Base-by-base conservation (phyloP, 1,284 basidiomycete genomes). In the Jaminaea rosea region DNA sequence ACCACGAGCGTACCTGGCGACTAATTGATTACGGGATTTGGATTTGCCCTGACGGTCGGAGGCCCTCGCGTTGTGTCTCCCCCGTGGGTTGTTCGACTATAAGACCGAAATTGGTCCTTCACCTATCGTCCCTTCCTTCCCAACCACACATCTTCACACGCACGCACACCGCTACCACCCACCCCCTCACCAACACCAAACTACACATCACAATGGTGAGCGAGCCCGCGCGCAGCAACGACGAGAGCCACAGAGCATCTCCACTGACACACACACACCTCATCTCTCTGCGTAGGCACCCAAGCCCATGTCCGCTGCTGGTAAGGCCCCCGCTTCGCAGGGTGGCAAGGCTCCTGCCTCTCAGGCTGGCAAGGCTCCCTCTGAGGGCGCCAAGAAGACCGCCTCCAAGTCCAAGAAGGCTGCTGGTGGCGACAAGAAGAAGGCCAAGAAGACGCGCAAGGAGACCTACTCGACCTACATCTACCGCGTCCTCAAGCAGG, bases 341-440 rank as follows among this genome's bases (percentile, higher is more conserved):
- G 77, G 72, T 52, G 72, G 73, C 46, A 82, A 82, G 75, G 80
- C 80, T 27, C 80, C 81, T 32, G 78, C 79, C 26, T 79, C 79
- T 63, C n/a, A n/a, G n/a, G 68, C 70, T 56, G 69, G 65, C 55
- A 75, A 73, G 67, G 67, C 68, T 55, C 68, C 73, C 44, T 49
- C 58, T 28, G 77, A 77, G 67, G 87, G 85, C 31, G 79, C 84
- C 28, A 80, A 81, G 77, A 83, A 84, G 70, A 79, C 80, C 49
- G 69, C 68, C 44, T 70, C 72, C 58, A 77, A 77, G 55, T 73
- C 69, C 36, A 65, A 69, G 49, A 56, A 75, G 54, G 76, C 79
- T 64, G 77, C 80, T 55, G 81, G 80, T 46, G 81, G 78, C 50
- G 79, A 78, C 19, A 80, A 81, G 61, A 82, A 82, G 78, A 81